Conservation (phyloP, 768 basidiomycete genomes). For the Phylloporus rhodoxanthus region DNA sequence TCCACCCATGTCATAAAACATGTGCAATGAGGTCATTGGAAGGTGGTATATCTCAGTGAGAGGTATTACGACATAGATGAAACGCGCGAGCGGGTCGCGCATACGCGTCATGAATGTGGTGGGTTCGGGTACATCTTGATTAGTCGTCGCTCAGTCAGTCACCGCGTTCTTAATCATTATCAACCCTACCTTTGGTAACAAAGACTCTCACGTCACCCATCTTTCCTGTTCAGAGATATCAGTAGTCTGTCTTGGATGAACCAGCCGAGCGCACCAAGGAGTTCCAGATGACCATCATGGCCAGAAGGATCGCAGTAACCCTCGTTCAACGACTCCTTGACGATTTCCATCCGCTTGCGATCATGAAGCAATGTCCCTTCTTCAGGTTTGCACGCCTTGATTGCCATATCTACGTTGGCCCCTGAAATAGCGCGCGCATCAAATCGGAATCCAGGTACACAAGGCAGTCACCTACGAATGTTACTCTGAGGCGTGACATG, state of each 20-base stretch:
- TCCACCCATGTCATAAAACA: slow-evolving; percentile 81
- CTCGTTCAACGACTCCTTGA: slow-evolving; percentile 72
- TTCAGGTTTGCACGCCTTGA: slow-evolving; percentile 69
- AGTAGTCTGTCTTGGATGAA: not conserved
- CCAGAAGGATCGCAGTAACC: slow-evolving; percentile 81
- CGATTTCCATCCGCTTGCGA: slow-evolving; percentile 59
- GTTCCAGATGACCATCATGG: slow-evolving; percentile 50
- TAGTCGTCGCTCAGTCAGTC: not conserved
- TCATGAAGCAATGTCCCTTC: slow-evolving; percentile 56
- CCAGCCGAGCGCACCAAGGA: slow-evolving; percentile 45
- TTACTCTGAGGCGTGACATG: slow-evolving; percentile 38
- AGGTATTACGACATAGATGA: slow-evolving; percentile 62
- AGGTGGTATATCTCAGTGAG: slow-evolving; percentile 70
- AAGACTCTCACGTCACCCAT: slow-evolving; percentile 61
- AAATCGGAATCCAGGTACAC: not conserved
- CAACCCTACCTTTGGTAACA: slow-evolving; percentile 49
- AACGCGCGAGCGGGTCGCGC: slow-evolving; percentile 57
- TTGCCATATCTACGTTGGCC: slow-evolving; percentile 68
- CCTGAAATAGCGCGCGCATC: slow-evolving; percentile 8
- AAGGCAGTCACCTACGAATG: slow-evolving; percentile 33
- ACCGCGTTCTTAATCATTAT: not conserved
- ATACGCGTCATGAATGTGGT: slow-evolving; percentile 47
- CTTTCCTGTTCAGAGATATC: slow-evolving; percentile 37
- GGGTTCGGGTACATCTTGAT: slow-evolving; percentile 51
- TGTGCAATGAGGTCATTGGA: slow-evolving; percentile 65